phyloP scores from a whole-genome alignment of 2,329 filamentous ascomycete genomes.

The Cladosporium sp. region DNA sequence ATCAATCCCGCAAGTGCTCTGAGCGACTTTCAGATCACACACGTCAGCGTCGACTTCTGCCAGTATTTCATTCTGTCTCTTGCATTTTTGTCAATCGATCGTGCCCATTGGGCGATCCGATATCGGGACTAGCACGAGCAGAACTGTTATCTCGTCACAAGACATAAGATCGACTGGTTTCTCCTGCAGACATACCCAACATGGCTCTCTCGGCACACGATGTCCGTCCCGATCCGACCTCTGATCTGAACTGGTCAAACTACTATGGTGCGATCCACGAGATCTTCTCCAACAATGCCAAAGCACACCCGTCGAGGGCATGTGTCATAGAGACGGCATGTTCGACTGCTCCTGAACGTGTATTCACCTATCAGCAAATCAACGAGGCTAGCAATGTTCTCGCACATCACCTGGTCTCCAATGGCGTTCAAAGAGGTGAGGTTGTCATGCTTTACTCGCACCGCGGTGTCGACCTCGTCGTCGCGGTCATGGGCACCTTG shows the following conservation, averaged over 20 bases:
- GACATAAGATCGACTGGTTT: conserved; percentile 7
- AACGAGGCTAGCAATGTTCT: conserved; percentile 77
- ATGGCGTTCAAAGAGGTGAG: conserved; percentile 72
- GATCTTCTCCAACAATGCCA: conserved; percentile 63
- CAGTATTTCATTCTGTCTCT: no score
- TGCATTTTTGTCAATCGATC: not conserved
- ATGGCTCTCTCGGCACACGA: conserved; percentile 26
- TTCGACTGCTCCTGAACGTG: conserved; percentile 34
- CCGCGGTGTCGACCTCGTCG: conserved; percentile 71
- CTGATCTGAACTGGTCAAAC: conserved; percentile 63
- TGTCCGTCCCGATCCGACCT: conserved; percentile 58
- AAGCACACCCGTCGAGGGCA: conserved; percentile 61
- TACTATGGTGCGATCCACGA: conserved; percentile 67
- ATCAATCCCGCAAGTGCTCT: not conserved
- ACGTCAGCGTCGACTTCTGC: no score
- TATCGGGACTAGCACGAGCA: conserved; percentile 5
- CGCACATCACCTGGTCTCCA: conserved; percentile 70
- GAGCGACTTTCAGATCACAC: not conserved
- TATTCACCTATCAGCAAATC: conserved; percentile 83
- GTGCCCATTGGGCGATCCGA: conserved; percentile 9
- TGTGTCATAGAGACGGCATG: conserved; percentile 65
- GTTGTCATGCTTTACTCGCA: conserved; percentile 92
- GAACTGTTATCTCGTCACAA: conserved; percentile 9
- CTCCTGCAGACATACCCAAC: conserved; percentile 10
- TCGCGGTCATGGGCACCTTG: conserved; percentile 71